Evolutionary conservation across 176 grass and related monocot genomes (phyloP).

Genomic region (Paspalum vaginatum): DNA sequence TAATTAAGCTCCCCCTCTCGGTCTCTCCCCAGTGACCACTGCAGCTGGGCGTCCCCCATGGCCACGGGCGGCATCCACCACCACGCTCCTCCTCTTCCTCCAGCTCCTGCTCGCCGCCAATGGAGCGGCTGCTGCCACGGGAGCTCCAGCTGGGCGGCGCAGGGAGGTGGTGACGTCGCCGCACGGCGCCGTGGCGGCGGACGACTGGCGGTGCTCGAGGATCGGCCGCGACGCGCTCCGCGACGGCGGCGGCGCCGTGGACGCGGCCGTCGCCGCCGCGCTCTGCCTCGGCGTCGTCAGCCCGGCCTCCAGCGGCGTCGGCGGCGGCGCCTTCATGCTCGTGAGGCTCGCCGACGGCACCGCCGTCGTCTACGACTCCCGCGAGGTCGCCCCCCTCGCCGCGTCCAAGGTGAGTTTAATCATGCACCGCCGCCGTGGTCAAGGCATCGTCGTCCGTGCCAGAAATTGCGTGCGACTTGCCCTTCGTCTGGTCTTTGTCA

Average conservation of each 20-base stretch:
- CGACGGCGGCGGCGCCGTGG: constrained; percentile 69
- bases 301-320: constrained; percentile 87
- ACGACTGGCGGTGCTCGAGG: constrained; percentile 76
- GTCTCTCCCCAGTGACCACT: background rate
- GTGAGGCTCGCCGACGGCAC: constrained; percentile 57
- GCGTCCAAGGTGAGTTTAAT: constrained; percentile 57
- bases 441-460: background rate
- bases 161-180: constrained; percentile 58
- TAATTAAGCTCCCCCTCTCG: background rate
- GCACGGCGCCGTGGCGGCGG: constrained; percentile 75
- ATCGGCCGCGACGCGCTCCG: constrained; percentile 67
- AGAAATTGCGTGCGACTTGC: background rate
- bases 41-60: constrained; percentile 36
- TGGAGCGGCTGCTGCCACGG: background rate
- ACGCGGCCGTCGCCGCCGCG: constrained; percentile 59
- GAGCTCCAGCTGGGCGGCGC: background rate
- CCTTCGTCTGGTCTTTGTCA: background rate
- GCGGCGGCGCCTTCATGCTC: constrained; percentile 95
- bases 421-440: too few species aligned
- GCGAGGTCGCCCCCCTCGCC: constrained; percentile 78
- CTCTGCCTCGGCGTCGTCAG: constrained; percentile 91
- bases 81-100: constrained; percentile 23
- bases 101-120: background rate
- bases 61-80: background rate
- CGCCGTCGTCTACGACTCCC: constrained; percentile 61